A percentile compares a stretch with the other conserved stretches of the same genome.
Conservation (phyloP, 331 rosid species). For the Dryas integrifolia region DNA sequence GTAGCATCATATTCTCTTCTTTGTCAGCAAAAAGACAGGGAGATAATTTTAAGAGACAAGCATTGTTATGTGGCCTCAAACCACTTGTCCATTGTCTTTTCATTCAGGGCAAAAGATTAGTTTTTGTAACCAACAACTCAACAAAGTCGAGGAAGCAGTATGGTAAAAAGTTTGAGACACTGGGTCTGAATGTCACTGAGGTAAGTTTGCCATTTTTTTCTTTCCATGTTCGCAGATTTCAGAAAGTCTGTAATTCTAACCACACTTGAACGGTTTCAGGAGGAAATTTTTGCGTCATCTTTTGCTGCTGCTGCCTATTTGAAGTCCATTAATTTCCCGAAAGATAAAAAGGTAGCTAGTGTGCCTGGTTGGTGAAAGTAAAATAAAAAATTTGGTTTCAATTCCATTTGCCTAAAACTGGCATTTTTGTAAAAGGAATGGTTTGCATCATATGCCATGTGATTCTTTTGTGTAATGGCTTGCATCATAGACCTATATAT, state of each 20-base stretch:
- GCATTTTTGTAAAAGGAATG: background rate
- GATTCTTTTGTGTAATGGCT: background rate
- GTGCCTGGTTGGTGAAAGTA: background rate
- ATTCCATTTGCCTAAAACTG: background rate
- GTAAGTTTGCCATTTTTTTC: constrained; percentile 41
- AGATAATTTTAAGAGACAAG: background rate
- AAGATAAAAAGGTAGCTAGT: constrained; percentile 76
- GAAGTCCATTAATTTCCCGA: constrained; percentile 84
- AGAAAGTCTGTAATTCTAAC: constrained; percentile 19
- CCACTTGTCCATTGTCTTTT: constrained; percentile 9
- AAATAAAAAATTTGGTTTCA: background rate
- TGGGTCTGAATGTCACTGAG: constrained; percentile 82
- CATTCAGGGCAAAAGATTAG: constrained; percentile 84
- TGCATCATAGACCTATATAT: background rate
- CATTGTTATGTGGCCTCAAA: constrained; percentile 11
- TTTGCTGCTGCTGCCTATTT: constrained; percentile 97
- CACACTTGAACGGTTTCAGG: constrained; percentile 44
- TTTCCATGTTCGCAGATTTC: constrained; percentile 16
- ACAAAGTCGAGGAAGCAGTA: constrained; percentile 99
- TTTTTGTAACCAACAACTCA: constrained; percentile 96
- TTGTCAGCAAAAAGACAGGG: constrained; percentile 17
- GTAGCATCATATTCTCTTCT: constrained; percentile 5
- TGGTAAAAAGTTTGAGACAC: constrained; percentile 96
- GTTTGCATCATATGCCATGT: background rate
- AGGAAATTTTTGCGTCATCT: constrained; percentile 98